phyloP scores from a whole-genome alignment of 1,284 basidiomycete species.

The Neolentinus lepideus region DNA sequence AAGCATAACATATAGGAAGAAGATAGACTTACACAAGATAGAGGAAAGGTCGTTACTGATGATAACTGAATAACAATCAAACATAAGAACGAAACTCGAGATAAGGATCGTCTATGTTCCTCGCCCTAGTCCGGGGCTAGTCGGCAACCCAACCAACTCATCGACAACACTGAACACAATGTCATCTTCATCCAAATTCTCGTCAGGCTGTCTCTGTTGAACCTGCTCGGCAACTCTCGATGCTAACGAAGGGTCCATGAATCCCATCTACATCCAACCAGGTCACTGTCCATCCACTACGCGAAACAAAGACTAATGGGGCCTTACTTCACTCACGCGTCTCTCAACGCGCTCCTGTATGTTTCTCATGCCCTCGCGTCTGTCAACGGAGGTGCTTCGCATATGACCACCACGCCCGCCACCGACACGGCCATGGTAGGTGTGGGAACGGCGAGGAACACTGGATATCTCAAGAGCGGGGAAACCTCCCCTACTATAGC shows the following conservation, averaged over 20 bases:
- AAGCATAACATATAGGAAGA: too few relatives aligned
- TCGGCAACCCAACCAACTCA: conserved; percentile 21
- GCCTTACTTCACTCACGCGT: not conserved
- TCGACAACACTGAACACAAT: conserved; percentile 8
- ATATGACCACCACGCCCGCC: not conserved
- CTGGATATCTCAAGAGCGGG: not conserved
- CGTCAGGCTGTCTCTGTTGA: not conserved
- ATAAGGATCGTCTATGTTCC: not conserved
- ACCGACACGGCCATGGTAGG: not conserved
- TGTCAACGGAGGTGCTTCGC: not conserved
- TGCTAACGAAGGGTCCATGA: not conserved
- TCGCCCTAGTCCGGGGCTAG: not conserved
- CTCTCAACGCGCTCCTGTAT: not conserved
- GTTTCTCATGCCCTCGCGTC: not conserved
- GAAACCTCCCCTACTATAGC: not conserved
- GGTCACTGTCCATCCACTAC: not conserved
- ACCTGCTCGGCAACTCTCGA: not conserved
- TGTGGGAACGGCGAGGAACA: not conserved
- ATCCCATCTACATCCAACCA: conserved; percentile 2
- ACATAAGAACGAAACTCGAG: too few relatives aligned
- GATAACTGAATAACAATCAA: too few relatives aligned
- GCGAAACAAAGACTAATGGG: not conserved
- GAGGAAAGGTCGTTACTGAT: too few relatives aligned
- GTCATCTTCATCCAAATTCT: conserved; percentile 7
- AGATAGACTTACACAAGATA: too few relatives aligned